phyloP scores from a whole-genome alignment of 352 stramenopile genomes.

The Phytophthora constricta region DNA sequence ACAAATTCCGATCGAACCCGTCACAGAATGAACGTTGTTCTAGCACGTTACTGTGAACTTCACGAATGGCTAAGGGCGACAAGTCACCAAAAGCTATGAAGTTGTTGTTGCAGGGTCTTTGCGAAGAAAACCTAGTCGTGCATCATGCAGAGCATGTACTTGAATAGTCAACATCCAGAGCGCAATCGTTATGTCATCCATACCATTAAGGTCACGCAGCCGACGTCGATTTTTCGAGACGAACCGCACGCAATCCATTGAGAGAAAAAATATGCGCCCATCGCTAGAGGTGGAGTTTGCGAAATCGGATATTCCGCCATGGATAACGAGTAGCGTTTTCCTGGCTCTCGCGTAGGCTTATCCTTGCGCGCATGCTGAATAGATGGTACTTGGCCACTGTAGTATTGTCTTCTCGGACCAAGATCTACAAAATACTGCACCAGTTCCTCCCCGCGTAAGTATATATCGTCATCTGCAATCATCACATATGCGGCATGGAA shows the following conservation, averaged over 20 bases:
- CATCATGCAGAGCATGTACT: conserved; percentile 44
- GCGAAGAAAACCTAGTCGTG: conserved; percentile 39
- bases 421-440: background rate
- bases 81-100: conserved; percentile 50
- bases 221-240: conserved; percentile 39
- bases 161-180: conserved; percentile 62
- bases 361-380: background rate
- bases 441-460: background rate
- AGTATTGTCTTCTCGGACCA: conserved; percentile 8
- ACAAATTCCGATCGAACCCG: conserved; percentile 36
- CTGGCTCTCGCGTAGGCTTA: conserved; percentile 20
- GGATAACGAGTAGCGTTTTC: conserved; percentile 34
- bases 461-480: background rate
- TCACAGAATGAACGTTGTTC: conserved; percentile 29
- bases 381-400: conserved; percentile 36
- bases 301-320: conserved; percentile 29
- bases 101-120: conserved; percentile 33
- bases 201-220: conserved; percentile 31
- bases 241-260: conserved; percentile 50
- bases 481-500: background rate
- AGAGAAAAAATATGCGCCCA: conserved; percentile 51
- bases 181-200: conserved; percentile 65
- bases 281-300: conserved; percentile 34
- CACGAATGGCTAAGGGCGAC: conserved; percentile 33
- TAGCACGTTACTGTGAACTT: conserved; percentile 44